phyloP scores from a whole-genome alignment of 805 yeast species.

The Candida sakaeoensis region DNA sequence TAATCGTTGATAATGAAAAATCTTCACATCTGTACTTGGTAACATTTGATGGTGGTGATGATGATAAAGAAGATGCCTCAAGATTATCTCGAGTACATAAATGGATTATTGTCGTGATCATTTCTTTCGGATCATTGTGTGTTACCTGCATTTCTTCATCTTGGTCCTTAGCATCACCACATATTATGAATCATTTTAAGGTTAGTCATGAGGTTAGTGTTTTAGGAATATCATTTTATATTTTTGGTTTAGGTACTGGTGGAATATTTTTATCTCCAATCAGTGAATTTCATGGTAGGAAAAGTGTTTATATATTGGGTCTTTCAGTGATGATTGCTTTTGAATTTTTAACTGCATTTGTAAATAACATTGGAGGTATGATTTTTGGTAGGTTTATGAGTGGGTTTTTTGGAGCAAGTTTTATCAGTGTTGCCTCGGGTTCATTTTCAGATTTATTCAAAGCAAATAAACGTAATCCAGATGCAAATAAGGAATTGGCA shows the following conservation, averaged over 20 bases:
- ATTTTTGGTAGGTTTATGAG: constrained; percentile 24
- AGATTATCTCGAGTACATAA: constrained; percentile 19
- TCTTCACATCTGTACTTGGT: constrained; percentile 13
- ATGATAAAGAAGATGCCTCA: constrained; percentile 24
- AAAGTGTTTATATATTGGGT: constrained; percentile 40
- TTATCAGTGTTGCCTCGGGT: constrained; percentile 29
- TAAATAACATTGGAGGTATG: constrained; percentile 22
- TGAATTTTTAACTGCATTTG: constrained; percentile 24
- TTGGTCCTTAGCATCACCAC: constrained; percentile 25
- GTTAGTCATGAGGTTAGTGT: constrained; percentile 22
- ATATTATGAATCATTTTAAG: constrained; percentile 20
- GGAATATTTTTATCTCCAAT: constrained; percentile 47
- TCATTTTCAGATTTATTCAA: constrained; percentile 26
- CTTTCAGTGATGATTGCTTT: constrained; percentile 17
- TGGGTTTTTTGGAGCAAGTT: constrained; percentile 26
- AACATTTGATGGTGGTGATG: constrained; percentile 22
- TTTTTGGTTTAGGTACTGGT: constrained; percentile 27
- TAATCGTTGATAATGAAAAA: background rate
- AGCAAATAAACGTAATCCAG: constrained; percentile 11
- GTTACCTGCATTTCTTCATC: constrained; percentile 26
- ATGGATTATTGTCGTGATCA: constrained; percentile 22
- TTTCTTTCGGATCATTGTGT: constrained; percentile 21
- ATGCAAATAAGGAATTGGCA: constrained; percentile 18
- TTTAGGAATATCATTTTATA: constrained; percentile 26
- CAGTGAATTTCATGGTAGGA: constrained; percentile 65